These are phyloP conservation scores for Echria macrotheca DNA, from an alignment of 495 filamentous ascomycete species.

Conservation along the genomic window DNA sequence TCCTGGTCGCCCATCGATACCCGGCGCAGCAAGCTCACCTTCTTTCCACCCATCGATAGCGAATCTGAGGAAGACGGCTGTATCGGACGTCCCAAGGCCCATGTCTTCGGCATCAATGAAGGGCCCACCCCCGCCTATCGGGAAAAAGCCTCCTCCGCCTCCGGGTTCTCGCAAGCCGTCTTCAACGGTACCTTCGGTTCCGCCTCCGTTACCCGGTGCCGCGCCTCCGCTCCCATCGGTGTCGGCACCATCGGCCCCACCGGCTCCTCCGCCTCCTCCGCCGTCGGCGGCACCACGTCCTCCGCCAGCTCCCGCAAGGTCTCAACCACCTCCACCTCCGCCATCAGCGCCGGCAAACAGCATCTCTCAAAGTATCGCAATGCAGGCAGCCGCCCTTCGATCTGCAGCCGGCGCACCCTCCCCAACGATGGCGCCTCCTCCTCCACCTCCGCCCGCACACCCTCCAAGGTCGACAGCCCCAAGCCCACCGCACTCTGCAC, in stretches of 20 bases:
- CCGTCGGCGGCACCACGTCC: constrained; percentile 47
- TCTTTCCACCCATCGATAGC: constrained; percentile 54
- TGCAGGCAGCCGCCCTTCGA: constrained; percentile 46
- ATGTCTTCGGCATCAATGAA: constrained; percentile 44
- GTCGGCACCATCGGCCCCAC: constrained; percentile 43
- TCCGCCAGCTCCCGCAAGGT: constrained; percentile 46
- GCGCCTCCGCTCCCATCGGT: constrained; percentile 53
- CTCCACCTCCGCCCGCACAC: constrained; percentile 32
- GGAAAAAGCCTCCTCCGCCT: constrained; percentile 65
- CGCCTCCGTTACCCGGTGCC: constrained; percentile 41
- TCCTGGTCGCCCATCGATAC: constrained; percentile 44
- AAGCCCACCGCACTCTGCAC: constrained; percentile 28
- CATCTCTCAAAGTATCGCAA: constrained; percentile 39
- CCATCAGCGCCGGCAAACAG: constrained; percentile 27
- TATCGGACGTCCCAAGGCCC: constrained; percentile 48
- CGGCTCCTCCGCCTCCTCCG: constrained; percentile 46
- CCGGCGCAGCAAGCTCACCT: constrained; percentile 30
- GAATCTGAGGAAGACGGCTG: constrained; percentile 54
- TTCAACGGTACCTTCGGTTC: constrained; percentile 33
- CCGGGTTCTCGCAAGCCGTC: constrained; percentile 67
- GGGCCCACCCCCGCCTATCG: constrained; percentile 53
- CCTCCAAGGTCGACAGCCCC: constrained; percentile 31
- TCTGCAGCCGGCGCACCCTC: constrained; percentile 41
- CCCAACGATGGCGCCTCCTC: constrained; percentile 35
- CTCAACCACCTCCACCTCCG: constrained; percentile 48